Conservation (phyloP, 1,284 basidiomycete genomes). For the Ustilago bromivora region DNA sequence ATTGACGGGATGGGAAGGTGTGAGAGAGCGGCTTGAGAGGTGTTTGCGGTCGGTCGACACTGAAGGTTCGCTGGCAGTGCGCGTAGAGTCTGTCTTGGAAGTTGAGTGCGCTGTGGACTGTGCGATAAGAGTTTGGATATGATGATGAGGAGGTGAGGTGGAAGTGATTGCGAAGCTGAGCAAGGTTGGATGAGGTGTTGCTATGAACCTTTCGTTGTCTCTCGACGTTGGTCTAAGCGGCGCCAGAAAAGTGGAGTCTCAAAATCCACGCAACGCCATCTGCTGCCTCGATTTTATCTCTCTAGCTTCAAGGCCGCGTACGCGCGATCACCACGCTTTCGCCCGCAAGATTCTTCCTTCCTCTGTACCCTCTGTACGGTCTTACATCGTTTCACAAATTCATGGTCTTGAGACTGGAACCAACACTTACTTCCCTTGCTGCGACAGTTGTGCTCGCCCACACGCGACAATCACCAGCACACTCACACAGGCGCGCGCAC, state of each 20-base stretch:
- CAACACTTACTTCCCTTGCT: not conserved
- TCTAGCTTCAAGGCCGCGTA: conserved; percentile 24
- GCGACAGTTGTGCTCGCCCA: not conserved
- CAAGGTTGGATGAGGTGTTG: conserved; percentile 22
- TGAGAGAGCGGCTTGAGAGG: not conserved
- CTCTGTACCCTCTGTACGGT: not conserved
- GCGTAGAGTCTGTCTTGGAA: not conserved
- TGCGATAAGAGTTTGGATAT: not conserved
- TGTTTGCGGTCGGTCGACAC: not conserved
- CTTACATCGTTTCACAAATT: not conserved
- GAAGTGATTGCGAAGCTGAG: conserved; percentile 8
- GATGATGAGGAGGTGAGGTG: conserved; percentile 1
- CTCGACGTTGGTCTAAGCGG: conserved; percentile 39
- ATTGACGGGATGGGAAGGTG: not conserved
- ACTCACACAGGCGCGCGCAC: not conserved
- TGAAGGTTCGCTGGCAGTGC: not conserved
- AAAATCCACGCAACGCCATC: not conserved
- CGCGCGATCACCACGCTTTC: conserved; percentile 37
- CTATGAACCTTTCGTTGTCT: not conserved
- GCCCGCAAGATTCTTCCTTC: not conserved
- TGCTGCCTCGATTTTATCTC: conserved; percentile 4
- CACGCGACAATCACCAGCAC: not conserved
- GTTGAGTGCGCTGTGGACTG: not conserved
- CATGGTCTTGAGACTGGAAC: not conserved
- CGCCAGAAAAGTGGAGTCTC: conserved; percentile 34